Evolutionary conservation across 805 yeast species (phyloP).

Genomic region (Candida sphagnicola): DNA sequence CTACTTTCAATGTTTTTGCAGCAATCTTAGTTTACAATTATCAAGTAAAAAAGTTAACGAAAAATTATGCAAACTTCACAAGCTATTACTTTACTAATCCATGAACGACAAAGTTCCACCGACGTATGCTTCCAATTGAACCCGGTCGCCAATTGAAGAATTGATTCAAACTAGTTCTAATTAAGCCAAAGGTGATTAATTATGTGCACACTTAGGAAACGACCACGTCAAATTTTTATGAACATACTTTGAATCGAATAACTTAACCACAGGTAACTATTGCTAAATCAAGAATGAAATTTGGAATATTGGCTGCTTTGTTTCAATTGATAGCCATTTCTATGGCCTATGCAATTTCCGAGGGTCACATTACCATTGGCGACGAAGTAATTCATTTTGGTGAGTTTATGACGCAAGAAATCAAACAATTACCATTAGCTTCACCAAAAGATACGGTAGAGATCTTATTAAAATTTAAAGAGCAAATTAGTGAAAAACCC

Average conservation of each 20-base stretch:
- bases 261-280: neutral
- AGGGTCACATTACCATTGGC: conserved; percentile 27
- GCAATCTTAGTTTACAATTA: too few species aligned
- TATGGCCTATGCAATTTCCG: conserved; percentile 24
- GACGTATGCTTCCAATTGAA: too few species aligned
- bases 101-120: too few species aligned
- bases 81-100: too few species aligned
- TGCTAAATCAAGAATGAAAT: conserved; percentile 16
- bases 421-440: conserved; percentile 26
- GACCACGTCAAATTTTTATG: conserved; percentile 13
- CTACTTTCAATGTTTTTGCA: too few species aligned
- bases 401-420: conserved; percentile 26
- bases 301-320: conserved; percentile 12
- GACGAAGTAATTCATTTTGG: conserved; percentile 22
- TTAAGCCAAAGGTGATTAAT: neutral
- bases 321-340: conserved; percentile 18
- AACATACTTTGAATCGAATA: neutral
- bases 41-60: too few species aligned
- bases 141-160: too few species aligned
- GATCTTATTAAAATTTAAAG: conserved; percentile 21
- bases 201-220: conserved; percentile 1
- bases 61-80: too few species aligned
- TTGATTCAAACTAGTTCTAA: too few species aligned
- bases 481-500: conserved; percentile 19
- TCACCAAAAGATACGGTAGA: conserved; percentile 29